Evolutionary conservation across 2,329 filamentous ascomycete species (phyloP).

Genomic region (Zymoseptoria pseudotritici): DNA sequence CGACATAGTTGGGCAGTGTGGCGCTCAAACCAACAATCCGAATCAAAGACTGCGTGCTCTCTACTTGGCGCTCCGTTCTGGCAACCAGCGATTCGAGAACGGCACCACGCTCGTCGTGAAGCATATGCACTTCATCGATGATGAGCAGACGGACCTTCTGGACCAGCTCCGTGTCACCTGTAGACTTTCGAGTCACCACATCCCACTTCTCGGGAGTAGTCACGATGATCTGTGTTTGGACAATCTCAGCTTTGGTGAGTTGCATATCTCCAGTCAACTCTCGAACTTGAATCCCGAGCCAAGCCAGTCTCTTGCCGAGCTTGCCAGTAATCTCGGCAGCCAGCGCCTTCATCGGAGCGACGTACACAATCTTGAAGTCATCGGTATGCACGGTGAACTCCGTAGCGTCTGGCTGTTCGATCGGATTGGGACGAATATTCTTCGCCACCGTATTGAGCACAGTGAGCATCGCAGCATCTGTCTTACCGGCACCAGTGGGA

Average conservation of each 20-base stretch:
- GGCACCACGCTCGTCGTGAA: slow-evolving; percentile 93
- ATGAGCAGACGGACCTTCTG: slow-evolving; percentile 95
- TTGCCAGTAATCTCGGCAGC: slow-evolving; percentile 96
- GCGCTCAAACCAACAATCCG: slow-evolving; percentile 92
- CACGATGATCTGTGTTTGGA: slow-evolving; percentile 94
- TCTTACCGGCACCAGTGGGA: slow-evolving; percentile 92
- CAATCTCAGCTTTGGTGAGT: slow-evolving; percentile 89
- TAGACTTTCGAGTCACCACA: slow-evolving; percentile 93
- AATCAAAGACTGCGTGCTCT: slow-evolving; percentile 95
- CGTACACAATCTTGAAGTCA: slow-evolving; percentile 97
- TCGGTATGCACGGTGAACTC: slow-evolving; percentile 78
- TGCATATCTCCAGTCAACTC: slow-evolving; percentile 99
- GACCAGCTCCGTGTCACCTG: slow-evolving; percentile 92
- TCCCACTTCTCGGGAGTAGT: slow-evolving; percentile 99
- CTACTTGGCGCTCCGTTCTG: slow-evolving; percentile 88
- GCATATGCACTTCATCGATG: slow-evolving; percentile 98
- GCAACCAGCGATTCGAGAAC: slow-evolving; percentile 94
- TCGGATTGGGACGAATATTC: slow-evolving; percentile 71
- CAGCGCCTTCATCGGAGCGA: slow-evolving; percentile 97
- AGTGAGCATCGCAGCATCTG: slow-evolving; percentile 94
- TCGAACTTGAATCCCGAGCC: slow-evolving; percentile 85
- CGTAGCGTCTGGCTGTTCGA: slow-evolving; percentile 62
- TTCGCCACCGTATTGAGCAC: slow-evolving; percentile 86
- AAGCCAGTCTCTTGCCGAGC: slow-evolving; percentile 80
- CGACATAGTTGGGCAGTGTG: slow-evolving; percentile 90